Conservation (phyloP, 2,329 filamentous ascomycete species). For the Exserohilum turcica region DNA sequence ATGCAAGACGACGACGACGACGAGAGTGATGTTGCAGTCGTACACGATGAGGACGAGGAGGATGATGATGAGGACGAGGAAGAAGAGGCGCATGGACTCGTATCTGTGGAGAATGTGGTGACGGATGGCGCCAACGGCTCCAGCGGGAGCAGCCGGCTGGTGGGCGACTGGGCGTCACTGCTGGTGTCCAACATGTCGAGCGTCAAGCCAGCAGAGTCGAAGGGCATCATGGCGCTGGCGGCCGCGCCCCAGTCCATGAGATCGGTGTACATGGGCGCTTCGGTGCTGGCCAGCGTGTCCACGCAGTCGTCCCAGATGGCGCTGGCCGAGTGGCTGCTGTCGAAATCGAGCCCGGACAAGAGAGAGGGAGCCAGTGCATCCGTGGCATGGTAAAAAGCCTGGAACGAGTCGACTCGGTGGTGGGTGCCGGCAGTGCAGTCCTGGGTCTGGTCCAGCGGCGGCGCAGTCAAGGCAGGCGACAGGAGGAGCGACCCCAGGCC, state of each 20-base stretch:
- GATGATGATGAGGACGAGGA: background rate
- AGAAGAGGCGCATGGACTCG: background rate
- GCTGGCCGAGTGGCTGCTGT: background rate
- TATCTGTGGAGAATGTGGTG: background rate
- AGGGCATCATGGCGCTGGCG: background rate
- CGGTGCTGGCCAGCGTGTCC: constrained; percentile 1
- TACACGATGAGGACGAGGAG: background rate
- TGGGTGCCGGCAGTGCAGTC: background rate
- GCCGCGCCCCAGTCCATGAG: constrained; percentile 11
- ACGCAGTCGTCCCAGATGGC: constrained; percentile 8
- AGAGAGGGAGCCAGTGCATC: background rate
- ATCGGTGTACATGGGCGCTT: constrained; percentile 2
- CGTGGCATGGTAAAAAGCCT: background rate
- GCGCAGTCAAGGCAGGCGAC: background rate
- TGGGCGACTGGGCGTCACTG: background rate
- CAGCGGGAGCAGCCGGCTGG: constrained; percentile 2
- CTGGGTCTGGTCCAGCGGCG: background rate
- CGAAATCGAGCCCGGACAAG: background rate
- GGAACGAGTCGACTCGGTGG: constrained; percentile 6
- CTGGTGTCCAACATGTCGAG: background rate
- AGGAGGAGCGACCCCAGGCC: background rate
- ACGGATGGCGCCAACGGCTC: background rate
- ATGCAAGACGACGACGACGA: background rate
- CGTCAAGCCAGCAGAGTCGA: background rate
- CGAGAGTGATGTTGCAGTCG: background rate